phyloP scores from a whole-genome alignment of 768 basidiomycete species.

The Suillus weaverae region DNA sequence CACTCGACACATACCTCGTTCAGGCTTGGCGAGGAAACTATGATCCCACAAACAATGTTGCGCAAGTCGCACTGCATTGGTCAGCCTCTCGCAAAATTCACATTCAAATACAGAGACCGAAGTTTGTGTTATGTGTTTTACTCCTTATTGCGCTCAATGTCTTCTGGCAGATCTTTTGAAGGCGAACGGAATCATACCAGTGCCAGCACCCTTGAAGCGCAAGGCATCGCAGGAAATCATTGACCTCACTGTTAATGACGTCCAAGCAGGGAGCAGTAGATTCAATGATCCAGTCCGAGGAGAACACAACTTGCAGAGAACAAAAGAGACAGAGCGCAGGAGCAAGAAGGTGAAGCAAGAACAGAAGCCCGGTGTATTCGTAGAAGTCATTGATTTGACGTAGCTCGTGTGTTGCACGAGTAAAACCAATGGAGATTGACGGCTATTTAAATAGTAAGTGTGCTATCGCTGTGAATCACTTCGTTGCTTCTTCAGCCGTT shows the following conservation, averaged over 20 bases:
- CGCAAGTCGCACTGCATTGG: not conserved
- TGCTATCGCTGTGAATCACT: not conserved
- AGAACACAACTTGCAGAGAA: not conserved
- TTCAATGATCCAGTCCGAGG: constrained; percentile 10
- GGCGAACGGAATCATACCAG: constrained; percentile 28
- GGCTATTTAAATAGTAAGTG: not conserved
- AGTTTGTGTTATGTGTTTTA: constrained; percentile 17
- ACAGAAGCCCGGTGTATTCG: constrained; percentile 10
- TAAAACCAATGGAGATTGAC: not conserved
- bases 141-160: not conserved
- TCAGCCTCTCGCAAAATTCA: constrained; percentile 25
- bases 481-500: not conserved
- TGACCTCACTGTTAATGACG: constrained; percentile 20
- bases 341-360: constrained; percentile 31
- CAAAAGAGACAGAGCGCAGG: constrained; percentile 10
- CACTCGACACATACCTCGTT: not conserved
- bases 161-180: constrained; percentile 24
- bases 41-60: not conserved
- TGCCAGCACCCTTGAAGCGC: constrained; percentile 8
- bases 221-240: constrained; percentile 16
- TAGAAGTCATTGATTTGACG: constrained; percentile 33
- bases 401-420: not conserved
- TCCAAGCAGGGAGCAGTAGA: constrained; percentile 16
- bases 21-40: constrained; percentile 27
- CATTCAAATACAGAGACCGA: constrained; percentile 31